A percentile compares a stretch with the other conserved stretches of the same genome.
These are phyloP conservation scores for Candida nanaspora DNA, from an alignment of 805 yeast species.

Conservation along the genomic window DNA sequence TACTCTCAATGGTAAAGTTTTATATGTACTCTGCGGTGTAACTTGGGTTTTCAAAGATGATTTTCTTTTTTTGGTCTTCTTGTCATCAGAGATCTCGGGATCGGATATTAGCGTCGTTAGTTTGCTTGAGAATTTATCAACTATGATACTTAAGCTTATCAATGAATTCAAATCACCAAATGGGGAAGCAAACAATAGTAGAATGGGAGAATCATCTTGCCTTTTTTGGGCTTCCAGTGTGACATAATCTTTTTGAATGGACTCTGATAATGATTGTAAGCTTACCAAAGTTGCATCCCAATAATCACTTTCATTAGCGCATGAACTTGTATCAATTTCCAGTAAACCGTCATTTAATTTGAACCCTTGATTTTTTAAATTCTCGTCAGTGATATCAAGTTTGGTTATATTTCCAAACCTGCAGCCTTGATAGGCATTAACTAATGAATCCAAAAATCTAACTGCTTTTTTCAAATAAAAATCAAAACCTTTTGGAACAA, in stretches of 20 bases:
- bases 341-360: conserved; percentile 10
- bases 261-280: conserved; percentile 6
- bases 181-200: conserved; percentile 43
- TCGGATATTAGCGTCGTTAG: conserved; percentile 15
- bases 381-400: conserved; percentile 3
- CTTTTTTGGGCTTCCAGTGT: conserved; percentile 1
- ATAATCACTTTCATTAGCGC: conserved; percentile 14
- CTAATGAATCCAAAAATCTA: conserved; percentile 33
- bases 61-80: conserved; percentile 19
- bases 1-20: conserved; percentile 7
- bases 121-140: conserved; percentile 37
- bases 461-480: conserved; percentile 21
- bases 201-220: conserved; percentile 27
- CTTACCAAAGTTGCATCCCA: conserved; percentile 17
- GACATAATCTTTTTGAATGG: conserved; percentile 7
- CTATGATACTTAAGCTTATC: conserved; percentile 37
- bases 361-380: neutral
- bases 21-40: conserved; percentile 2
- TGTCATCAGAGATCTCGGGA: conserved; percentile 14
- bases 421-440: conserved; percentile 38
- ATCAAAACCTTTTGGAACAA: conserved; percentile 24
- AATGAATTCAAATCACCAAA: conserved; percentile 36
- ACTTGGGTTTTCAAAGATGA: conserved; percentile 4
- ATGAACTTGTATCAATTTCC: conserved; percentile 11
- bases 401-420: conserved; percentile 35